Evolutionary conservation across 805 yeast species (phyloP).

Genomic region (Suhomyces faveliae): DNA sequence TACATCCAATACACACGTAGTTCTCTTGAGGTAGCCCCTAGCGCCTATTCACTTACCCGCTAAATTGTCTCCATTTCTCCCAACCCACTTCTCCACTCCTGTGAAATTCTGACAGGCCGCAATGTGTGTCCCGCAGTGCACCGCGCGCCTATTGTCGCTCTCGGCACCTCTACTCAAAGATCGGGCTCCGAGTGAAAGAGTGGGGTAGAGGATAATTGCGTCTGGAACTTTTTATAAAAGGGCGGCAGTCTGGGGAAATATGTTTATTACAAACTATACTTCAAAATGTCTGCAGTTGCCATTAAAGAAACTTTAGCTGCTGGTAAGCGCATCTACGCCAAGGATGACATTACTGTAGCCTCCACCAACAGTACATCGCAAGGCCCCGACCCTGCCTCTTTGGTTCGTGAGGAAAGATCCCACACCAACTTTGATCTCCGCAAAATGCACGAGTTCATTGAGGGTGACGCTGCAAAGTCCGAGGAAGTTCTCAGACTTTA

Average conservation of each 20-base stretch:
- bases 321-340: neutral
- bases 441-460: conserved; percentile 53
- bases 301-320: neutral
- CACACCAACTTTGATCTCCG: conserved; percentile 34
- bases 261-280: neutral
- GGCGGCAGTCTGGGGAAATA: conserved; percentile 1
- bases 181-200: conserved; percentile 1
- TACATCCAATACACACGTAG: too few relatives aligned
- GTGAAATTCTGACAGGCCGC: neutral
- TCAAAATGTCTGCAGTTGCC: neutral
- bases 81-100: neutral
- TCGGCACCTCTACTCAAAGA: neutral
- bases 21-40: too few relatives aligned
- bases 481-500: conserved; percentile 27
- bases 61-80: neutral
- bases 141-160: neutral
- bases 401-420: conserved; percentile 45
- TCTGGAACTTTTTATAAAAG: neutral
- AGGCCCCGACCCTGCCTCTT: conserved; percentile 35
- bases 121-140: neutral
- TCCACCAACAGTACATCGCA: neutral
- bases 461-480: conserved; percentile 50
- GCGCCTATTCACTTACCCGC: neutral
- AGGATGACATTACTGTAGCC: neutral
- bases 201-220: conserved; percentile 2